A percentile compares a stretch with the other conserved stretches of the same genome.
Conservation (phyloP, 345 rosid genomes). For the Eucalyptus erythrocorys region DNA sequence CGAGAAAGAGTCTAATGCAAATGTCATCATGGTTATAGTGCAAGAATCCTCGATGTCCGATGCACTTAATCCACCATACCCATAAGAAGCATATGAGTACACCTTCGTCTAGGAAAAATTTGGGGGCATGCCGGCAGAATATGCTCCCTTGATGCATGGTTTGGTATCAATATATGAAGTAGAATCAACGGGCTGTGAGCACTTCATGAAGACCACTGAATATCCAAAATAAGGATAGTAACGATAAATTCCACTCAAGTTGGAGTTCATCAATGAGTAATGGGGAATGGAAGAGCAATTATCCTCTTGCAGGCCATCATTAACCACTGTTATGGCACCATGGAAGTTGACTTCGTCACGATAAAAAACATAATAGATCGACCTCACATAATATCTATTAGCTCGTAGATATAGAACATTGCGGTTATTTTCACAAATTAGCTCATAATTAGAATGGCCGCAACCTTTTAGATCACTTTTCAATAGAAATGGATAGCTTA, state of each 20-base stretch:
- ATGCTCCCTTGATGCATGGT: not conserved
- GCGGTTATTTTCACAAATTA: not conserved
- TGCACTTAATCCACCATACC: not conserved
- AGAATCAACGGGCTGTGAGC: not conserved
- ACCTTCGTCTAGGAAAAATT: not conserved
- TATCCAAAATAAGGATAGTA: not conserved
- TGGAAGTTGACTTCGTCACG: fast-evolving
- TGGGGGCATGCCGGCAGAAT: not conserved
- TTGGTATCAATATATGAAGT: not conserved
- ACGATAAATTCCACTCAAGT: fast-evolving
- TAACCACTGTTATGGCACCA: fast-evolving
- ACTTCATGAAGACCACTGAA: not conserved
- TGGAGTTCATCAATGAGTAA: not conserved
- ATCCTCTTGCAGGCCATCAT: not conserved
- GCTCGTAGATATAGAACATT: fast-evolving
- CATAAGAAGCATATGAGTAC: not conserved
- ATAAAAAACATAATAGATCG: fast-evolving
- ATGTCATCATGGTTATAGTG: not conserved
- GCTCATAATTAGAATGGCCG: fast-evolving
- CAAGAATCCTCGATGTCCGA: not conserved
- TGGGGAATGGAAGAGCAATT: not conserved
- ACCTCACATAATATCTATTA: not conserved
- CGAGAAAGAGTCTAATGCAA: not conserved
- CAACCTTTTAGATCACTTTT: fast-evolving
- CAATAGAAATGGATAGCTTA: not conserved